phyloP scores from a whole-genome alignment of 306 rosid species.

The Hylodesmum podocarpum region DNA sequence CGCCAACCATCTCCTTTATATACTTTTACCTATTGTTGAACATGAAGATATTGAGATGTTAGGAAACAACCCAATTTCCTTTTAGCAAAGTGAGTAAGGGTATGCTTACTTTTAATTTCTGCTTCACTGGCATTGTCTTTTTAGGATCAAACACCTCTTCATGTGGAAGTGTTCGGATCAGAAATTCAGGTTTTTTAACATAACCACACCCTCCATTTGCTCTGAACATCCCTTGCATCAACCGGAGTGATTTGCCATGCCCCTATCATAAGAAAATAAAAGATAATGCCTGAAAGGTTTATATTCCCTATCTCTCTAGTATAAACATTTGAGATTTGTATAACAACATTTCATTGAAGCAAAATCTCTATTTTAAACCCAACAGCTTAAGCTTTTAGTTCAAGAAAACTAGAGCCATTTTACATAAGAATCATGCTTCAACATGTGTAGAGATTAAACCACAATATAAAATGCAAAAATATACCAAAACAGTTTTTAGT shows the following conservation, averaged over 20 bases:
- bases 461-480: not conserved
- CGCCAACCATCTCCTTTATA: conserved; percentile 34
- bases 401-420: not conserved
- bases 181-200: conserved; percentile 73
- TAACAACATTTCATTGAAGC: not conserved
- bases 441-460: not conserved
- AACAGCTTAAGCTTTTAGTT: not conserved
- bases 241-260: conserved; percentile 66
- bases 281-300: not conserved
- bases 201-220: conserved; percentile 91
- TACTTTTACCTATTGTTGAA: conserved; percentile 59
- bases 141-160: conserved; percentile 73
- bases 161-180: conserved; percentile 39
- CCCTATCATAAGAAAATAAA: conserved; percentile 48
- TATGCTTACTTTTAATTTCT: conserved; percentile 58
- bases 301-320: not conserved
- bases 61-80: conserved; percentile 16
- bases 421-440: not conserved
- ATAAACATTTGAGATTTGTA: not conserved
- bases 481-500: not conserved
- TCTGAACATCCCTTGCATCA: conserved; percentile 89
- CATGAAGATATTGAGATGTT: conserved; percentile 9
- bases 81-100: not conserved
- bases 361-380: not conserved
- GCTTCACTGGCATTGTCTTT: conserved; percentile 44